Evolutionary conservation across 2,329 filamentous ascomycete species (phyloP).

Genomic region (Ascochyta fabae): DNA sequence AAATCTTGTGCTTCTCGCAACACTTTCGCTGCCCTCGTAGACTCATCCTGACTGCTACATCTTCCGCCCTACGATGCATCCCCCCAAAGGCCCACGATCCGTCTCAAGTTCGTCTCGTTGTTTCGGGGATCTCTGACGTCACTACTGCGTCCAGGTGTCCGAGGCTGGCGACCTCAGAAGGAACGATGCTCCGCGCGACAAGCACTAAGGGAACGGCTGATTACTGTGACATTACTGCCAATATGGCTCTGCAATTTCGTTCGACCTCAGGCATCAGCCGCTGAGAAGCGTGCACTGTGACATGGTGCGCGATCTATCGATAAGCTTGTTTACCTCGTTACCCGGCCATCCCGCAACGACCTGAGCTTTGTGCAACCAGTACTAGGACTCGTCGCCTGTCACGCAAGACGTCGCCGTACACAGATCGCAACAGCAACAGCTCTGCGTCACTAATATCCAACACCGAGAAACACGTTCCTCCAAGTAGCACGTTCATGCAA

Average conservation of each 20-base stretch:
- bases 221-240: background rate
- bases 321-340: slow-evolving; percentile 14
- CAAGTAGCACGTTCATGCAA: slow-evolving; percentile 22
- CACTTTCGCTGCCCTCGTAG: background rate
- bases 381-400: background rate
- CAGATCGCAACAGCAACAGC: background rate
- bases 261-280: background rate
- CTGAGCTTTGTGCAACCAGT: slow-evolving; percentile 11
- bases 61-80: no score
- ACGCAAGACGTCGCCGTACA: background rate
- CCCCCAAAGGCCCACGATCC: no score
- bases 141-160: background rate
- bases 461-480: background rate
- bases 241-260: background rate
- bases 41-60: no score
- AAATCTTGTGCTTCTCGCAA: background rate
- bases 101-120: background rate
- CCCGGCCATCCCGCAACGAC: slow-evolving; percentile 16
- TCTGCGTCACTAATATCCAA: background rate
- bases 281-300: background rate
- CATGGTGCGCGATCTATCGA: slow-evolving; percentile 8
- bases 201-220: slow-evolving; percentile 12
- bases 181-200: slow-evolving; percentile 5
- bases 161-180: slow-evolving; percentile 5
- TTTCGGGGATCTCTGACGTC: slow-evolving; percentile 3